Evolutionary conservation across 371 early-diverging fungal species (phyloP), one percentile per base, ranked within the genome.

Genomic region (Mortierella sp.): DNA sequence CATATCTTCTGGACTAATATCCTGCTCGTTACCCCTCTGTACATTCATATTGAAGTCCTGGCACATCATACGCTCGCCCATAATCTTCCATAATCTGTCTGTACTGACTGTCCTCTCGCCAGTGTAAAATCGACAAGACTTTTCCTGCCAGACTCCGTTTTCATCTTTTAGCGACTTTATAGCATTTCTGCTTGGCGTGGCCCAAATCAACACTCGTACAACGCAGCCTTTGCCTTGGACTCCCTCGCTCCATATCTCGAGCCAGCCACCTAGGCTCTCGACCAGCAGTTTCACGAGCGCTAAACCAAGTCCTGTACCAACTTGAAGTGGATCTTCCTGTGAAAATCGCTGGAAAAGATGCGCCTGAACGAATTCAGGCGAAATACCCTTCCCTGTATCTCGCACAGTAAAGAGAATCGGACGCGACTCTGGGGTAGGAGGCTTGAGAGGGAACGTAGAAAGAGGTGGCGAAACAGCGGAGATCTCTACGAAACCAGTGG

Each of bases 301-400:
- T 40, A 83, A 43, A 12, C 84, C 84, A 23, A 83, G 67, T 17
- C 84, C 84, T 2, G 82, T 77, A 4, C 84, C 84, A 2, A 64
- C 73, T 28, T 73, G 74, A 13, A 82, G 59, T 5, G 84, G 77
- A 47, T 83, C 82, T 22, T 83, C 82, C 51, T 83, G 84, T 0
- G 84, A 74, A 37, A 83, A 83, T 5, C 83, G 70, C 43, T 83
- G 75, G 53, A 83, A 83, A n/a, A 83, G 35, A 31, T 70, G 65
- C 2, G 70, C 60, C 2, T 72, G 69, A 13, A 82, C 64, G 73
- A 68, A 83, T 15, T 72, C 70, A 17, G 67, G 73, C 1, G 77
- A 74, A 15, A 83, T 83, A 7, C 84, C 84, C 43, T 40, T 49
- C 28, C 84, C 84, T 7, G 82, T 83, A 61, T 83, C 84, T 19